Conservation (phyloP, 257 asterid genomes). For the Nyctanthes arbortristis region DNA sequence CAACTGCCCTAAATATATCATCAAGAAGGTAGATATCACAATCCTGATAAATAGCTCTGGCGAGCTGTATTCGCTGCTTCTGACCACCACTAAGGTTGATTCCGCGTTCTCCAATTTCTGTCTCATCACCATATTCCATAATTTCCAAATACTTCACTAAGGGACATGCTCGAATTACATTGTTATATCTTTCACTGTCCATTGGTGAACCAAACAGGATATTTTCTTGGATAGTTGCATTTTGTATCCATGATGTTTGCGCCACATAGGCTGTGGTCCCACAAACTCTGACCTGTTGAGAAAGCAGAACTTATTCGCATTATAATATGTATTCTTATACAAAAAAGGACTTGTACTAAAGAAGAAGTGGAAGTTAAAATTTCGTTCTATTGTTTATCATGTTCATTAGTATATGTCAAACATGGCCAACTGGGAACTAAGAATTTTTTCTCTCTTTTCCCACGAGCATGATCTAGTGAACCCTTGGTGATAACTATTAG, state of each 20-base stretch:
- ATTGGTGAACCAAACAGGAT: constrained; percentile 67
- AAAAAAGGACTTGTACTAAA: too few species aligned
- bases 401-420: neutral
- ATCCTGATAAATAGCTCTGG: constrained; percentile 80
- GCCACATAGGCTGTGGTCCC: constrained; percentile 79
- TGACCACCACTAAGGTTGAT: constrained; percentile 86
- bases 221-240: constrained; percentile 66
- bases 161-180: constrained; percentile 51
- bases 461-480: neutral
- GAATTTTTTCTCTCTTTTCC: too few species aligned
- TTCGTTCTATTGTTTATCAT: neutral
- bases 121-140: constrained; percentile 62
- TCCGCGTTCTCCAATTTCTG: constrained; percentile 82
- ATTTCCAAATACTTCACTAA: constrained; percentile 70
- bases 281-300: constrained; percentile 59
- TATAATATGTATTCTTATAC: too few species aligned
- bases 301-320: too few species aligned
- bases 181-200: constrained; percentile 49
- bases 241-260: constrained; percentile 78
- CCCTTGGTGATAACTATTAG: neutral
- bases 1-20: constrained; percentile 84
- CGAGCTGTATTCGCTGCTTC: constrained; percentile 79
- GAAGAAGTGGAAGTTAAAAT: neutral
- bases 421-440: neutral
- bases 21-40: constrained; percentile 70